phyloP scores from a whole-genome alignment of 2,329 filamentous ascomycete genomes.

The Davidsoniella australis region DNA sequence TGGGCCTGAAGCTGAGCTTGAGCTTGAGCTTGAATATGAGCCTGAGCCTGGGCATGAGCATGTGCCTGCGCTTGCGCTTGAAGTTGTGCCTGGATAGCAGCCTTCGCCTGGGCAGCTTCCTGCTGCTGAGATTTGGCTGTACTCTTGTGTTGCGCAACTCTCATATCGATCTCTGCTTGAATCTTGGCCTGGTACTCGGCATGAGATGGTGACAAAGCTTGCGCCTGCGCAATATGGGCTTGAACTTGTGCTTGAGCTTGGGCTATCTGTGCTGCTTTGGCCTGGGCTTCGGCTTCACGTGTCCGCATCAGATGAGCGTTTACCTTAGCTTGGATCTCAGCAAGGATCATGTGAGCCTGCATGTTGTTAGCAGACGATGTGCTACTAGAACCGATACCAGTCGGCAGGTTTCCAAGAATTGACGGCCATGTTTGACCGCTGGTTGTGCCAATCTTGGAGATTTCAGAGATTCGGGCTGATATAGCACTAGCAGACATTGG shows the following conservation, averaged over 20 bases:
- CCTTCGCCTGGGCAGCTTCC: conserved; percentile 16
- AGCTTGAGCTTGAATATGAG: conserved; percentile 15
- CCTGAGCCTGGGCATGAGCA: conserved; percentile 10
- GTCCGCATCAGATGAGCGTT: conserved; percentile 19
- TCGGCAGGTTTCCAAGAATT: conserved; percentile 12
- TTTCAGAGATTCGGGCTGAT: conserved; percentile 8
- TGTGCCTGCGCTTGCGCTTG: conserved; percentile 14
- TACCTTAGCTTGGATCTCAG: conserved; percentile 19
- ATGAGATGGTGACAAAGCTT: conserved; percentile 6
- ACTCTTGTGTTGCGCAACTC: conserved; percentile 9
- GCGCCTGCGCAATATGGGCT: conserved; percentile 11
- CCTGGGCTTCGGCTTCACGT: conserved; percentile 6
- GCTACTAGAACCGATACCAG: conserved; percentile 1
- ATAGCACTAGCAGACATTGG: conserved; percentile 11
- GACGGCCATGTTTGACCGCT: conserved; percentile 14
- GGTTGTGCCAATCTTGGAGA: conserved; percentile 13
- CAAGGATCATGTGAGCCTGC: conserved; percentile 9
- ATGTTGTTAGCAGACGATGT: conserved; percentile 6
- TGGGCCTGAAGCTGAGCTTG: conserved; percentile 2
- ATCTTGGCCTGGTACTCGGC: conserved; percentile 8
- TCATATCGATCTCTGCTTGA: conserved; percentile 8
- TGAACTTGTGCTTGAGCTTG: conserved; percentile 10
- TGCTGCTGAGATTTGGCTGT: conserved; percentile 11
- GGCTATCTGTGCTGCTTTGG: conserved; percentile 7
- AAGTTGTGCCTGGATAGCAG: conserved; percentile 13